These are phyloP conservation scores for Nyssa sinensis DNA, from an alignment of 148 eudicot species.

Conservation along the genomic window DNA sequence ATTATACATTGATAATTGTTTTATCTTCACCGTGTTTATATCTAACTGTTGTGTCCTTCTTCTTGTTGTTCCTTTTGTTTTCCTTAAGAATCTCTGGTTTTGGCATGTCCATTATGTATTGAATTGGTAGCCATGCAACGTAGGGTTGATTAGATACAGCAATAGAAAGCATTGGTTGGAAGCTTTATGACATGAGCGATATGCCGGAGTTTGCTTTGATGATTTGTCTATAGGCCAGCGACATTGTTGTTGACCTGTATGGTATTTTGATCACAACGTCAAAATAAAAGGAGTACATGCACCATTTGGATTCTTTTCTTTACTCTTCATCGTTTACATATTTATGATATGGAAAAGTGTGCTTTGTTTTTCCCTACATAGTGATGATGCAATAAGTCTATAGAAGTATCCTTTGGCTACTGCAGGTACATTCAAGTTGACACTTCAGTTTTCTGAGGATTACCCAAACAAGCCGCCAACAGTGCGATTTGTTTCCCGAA, in stretches of 20 bases:
- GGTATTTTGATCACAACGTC: background rate
- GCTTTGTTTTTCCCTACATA: background rate
- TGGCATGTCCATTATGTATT: background rate
- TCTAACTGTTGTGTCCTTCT: background rate
- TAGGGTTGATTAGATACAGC: too few species aligned
- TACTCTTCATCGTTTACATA: background rate
- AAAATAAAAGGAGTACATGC: background rate
- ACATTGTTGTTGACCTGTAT: background rate
- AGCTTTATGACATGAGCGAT: background rate
- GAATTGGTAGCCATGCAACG: too few species aligned
- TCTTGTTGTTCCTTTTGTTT: background rate
- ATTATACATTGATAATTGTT: background rate
- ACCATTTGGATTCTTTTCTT: background rate
- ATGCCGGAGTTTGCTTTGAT: background rate
- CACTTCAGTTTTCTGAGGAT: constrained; percentile 60
- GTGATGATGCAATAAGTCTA: background rate
- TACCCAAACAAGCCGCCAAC: constrained; percentile 71
- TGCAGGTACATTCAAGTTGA: constrained; percentile 64
- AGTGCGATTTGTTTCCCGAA: constrained; percentile 63
- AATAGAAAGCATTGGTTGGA: too few species aligned
- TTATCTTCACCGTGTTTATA: background rate
- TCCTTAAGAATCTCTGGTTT: too few species aligned
- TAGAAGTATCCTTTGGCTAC: background rate
- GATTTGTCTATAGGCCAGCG: background rate
- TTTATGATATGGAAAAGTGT: background rate